Evolutionary conservation across 345 rosid genomes (phyloP).

Genomic region (Salix brachista): DNA sequence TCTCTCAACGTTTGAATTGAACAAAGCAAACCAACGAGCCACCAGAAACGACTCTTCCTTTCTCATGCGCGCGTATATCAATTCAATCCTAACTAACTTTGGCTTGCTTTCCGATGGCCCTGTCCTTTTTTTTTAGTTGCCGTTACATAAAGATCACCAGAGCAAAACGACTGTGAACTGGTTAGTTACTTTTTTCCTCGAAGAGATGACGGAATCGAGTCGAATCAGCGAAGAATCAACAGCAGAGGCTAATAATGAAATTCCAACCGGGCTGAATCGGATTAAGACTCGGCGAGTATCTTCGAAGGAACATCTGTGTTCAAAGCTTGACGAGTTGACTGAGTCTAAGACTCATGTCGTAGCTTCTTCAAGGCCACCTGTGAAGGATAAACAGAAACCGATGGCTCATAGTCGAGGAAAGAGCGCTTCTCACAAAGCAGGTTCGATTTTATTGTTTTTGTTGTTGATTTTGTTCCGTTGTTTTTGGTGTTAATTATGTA

Average conservation of each 20-base stretch:
- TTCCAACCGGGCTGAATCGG: slow-evolving; percentile 78
- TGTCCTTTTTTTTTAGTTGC: too few relatives aligned
- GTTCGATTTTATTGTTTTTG: slow-evolving; percentile 12
- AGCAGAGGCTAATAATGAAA: slow-evolving; percentile 41
- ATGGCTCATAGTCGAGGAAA: slow-evolving; percentile 33
- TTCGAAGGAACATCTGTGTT: slow-evolving; percentile 26
- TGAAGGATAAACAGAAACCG: slow-evolving; percentile 31
- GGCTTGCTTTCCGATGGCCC: too few relatives aligned
- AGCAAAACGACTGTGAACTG: neutral
- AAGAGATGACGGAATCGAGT: slow-evolving; percentile 38
- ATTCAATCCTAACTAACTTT: too few relatives aligned
- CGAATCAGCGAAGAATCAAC: slow-evolving; percentile 28
- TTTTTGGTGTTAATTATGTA: neutral
- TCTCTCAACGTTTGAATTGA: too few relatives aligned
- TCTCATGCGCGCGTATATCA: too few relatives aligned
- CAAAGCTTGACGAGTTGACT: slow-evolving; percentile 36
- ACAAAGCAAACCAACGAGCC: too few relatives aligned
- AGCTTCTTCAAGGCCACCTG: slow-evolving; percentile 36
- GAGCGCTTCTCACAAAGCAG: slow-evolving; percentile 35
- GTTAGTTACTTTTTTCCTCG: neutral
- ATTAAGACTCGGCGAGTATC: slow-evolving; percentile 54
- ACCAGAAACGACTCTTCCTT: too few relatives aligned
- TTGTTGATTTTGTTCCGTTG: neutral
- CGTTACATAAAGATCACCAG: too few relatives aligned
- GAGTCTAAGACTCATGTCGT: slow-evolving; percentile 28